Percentiles rank a stretch among this genome's conserved stretches.
Conservation (phyloP, 495 filamentous ascomycete genomes). For the Rostrohypoxylon terebratum region DNA sequence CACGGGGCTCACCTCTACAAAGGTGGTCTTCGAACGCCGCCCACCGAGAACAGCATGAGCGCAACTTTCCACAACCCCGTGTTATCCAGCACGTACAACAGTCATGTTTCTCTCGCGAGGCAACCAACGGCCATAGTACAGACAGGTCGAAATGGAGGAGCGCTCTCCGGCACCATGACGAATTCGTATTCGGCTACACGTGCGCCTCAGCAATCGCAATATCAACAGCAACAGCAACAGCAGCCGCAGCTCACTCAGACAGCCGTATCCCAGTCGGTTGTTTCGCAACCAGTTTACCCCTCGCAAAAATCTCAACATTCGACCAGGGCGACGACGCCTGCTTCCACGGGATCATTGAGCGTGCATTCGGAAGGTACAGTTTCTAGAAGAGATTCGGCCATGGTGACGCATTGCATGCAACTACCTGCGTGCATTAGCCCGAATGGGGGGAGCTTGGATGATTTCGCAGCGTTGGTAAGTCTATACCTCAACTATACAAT, state of each 20-base stretch:
- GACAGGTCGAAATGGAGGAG: slow-evolving; percentile 41
- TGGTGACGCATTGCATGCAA: slow-evolving; percentile 71
- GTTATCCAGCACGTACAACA: slow-evolving; percentile 57
- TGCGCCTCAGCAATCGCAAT: slow-evolving; percentile 29
- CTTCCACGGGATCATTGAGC: slow-evolving; percentile 44
- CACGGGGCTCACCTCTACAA: slow-evolving; percentile 31
- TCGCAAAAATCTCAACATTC: slow-evolving; percentile 38
- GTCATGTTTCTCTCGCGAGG: slow-evolving; percentile 50
- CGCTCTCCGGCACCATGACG: slow-evolving; percentile 46
- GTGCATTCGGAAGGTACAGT: slow-evolving; percentile 44
- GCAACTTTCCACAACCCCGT: slow-evolving; percentile 60
- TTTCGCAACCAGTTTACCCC: neutral
- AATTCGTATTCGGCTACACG: slow-evolving; percentile 43
- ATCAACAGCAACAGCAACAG: slow-evolving; percentile 41
- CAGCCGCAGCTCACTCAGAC: slow-evolving; percentile 30
- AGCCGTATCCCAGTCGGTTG: slow-evolving; percentile 30
- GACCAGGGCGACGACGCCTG: slow-evolving; percentile 52
- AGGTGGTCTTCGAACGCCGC: slow-evolving; percentile 63
- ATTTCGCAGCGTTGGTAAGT: slow-evolving; percentile 84
- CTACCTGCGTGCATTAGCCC: slow-evolving; percentile 80
- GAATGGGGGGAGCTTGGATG: slow-evolving; percentile 76
- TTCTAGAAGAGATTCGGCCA: slow-evolving; percentile 54
- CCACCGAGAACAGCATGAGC: slow-evolving; percentile 61
- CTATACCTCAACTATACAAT: neutral
- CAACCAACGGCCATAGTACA: slow-evolving; percentile 46